Base-by-base conservation (phyloP, 2,329 filamentous ascomycete genomes). In the Teratosphaeria pseudoeucalypti region DNA sequence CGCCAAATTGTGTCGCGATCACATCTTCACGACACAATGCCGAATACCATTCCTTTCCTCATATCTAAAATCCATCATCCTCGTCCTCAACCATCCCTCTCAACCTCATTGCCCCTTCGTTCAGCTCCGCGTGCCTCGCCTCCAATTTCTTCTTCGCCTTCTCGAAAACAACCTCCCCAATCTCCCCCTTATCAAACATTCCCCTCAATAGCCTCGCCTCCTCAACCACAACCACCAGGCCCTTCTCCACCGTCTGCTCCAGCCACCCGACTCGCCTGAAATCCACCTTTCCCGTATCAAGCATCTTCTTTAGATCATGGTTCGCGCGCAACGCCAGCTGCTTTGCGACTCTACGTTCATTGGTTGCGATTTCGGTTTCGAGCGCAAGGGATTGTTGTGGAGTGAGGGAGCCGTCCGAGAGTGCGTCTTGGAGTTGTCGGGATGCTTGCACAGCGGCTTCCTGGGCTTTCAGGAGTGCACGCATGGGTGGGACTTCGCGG, bases 181-280 rank as follows among this genome's bases (percentile, higher is more conserved):
- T 60, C 54, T 55, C 63, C 12, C 62, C 60, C 32, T 63, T 56
- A 5, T 67, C 64, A 6, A 54, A 54, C 56, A 60, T 39, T 23
- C 54, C 37, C 55, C 58, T 59, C 52, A 65, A 39, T 10, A 58
- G 19, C 54, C 58, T 64, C 47, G 64, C 66, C 43, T 69, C 65
- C 9, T 65, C 61, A 58, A 67, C 43, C 52, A 67, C 14, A 26
- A 61, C 60, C 14, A 59, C 64, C 58, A 63, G 62, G 0, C 68
- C 69, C 37, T 65, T 61, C 60, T 70, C 69, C 16, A 70, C 61
- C 56, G 61, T 56, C 29, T 56, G 63, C 61, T 71, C 69, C 55
- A 71, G 39, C 57, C 64, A 68, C 47, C 62, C 61, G n/a, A 65
- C 65, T 1, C 60, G 55, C 12, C 55, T 37, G 58, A 65, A 19